phyloP scores from a whole-genome alignment of 495 filamentous ascomycete genomes.

The Wilcoxina mikolae region DNA sequence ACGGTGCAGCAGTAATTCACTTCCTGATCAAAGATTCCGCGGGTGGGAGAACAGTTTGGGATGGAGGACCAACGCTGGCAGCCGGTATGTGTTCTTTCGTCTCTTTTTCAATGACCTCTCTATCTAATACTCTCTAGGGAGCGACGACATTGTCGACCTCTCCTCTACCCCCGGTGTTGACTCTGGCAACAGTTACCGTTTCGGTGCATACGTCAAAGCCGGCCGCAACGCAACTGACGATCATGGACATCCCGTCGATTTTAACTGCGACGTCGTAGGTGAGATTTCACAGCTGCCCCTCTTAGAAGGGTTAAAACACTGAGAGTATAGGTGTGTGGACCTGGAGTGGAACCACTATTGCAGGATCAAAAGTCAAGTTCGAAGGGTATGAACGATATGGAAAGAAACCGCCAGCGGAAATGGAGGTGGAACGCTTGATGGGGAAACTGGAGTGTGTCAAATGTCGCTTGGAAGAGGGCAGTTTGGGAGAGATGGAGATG shows the following conservation, averaged over 20 bases:
- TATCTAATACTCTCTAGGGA: background rate
- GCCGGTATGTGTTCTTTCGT: background rate
- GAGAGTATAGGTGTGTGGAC: constrained; percentile 7
- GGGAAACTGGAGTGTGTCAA: background rate
- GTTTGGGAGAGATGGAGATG: background rate
- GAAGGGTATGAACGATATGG: constrained; percentile 4
- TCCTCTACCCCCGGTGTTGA: constrained; percentile 3
- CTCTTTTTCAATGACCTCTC: background rate
- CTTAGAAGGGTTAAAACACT: background rate
- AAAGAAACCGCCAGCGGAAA: background rate
- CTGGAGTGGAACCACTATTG: constrained; percentile 5
- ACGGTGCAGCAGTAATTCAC: constrained; percentile 6
- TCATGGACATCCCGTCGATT: constrained; percentile 3
- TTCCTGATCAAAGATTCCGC: constrained; percentile 9
- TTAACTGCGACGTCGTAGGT: constrained; percentile 4
- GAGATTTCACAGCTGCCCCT: background rate
- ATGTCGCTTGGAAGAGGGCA: background rate
- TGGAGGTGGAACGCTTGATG: background rate
- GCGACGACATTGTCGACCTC: constrained; percentile 7
- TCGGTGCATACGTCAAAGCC: constrained; percentile 7
- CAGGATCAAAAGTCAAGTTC: constrained; percentile 5
- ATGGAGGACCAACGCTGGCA: constrained; percentile 7
- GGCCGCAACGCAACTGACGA: constrained; percentile 6
- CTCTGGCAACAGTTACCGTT: background rate
- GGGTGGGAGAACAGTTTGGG: constrained; percentile 6